Percentiles rank a stretch among this genome's conserved stretches.
Evolutionary conservation across 345 rosid genomes (phyloP).

Genomic region (Rhizophora mangle): DNA sequence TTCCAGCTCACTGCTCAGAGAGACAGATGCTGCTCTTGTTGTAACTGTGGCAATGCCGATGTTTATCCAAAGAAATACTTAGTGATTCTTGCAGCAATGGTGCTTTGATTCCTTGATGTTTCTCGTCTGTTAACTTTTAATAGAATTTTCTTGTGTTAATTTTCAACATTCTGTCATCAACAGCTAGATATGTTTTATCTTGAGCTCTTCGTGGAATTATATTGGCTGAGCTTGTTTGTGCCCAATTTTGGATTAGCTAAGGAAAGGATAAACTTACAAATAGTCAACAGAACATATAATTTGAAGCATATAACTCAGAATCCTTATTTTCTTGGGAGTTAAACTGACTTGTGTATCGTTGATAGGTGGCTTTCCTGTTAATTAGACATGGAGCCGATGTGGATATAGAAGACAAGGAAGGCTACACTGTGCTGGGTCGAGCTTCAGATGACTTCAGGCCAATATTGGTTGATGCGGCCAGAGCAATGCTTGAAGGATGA

Average conservation of each 20-base stretch:
- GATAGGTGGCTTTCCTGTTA: slow-evolving; percentile 73
- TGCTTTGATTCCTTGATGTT: too few relatives aligned
- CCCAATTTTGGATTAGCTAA: not conserved
- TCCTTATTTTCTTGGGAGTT: too few relatives aligned
- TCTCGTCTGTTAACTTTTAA: too few relatives aligned
- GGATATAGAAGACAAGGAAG: slow-evolving; percentile 87
- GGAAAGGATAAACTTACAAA: too few relatives aligned
- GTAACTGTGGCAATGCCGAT: too few relatives aligned
- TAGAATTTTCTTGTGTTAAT: not conserved
- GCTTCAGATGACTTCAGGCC: slow-evolving; percentile 64
- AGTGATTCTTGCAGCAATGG: too few relatives aligned
- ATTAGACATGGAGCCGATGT: slow-evolving; percentile 91
- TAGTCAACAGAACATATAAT: too few relatives aligned
- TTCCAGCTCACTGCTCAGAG: too few relatives aligned
- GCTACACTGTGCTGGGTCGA: slow-evolving; percentile 90
- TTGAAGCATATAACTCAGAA: too few relatives aligned
- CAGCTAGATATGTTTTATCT: not conserved
- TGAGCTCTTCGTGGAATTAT: not conserved
- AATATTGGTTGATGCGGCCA: slow-evolving; percentile 62
- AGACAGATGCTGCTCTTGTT: too few relatives aligned
- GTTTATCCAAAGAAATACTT: too few relatives aligned
- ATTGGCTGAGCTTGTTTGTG: not conserved
- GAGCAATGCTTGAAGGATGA: slow-evolving; percentile 78
- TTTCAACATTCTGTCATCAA: too few relatives aligned
- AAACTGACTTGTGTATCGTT: slow-evolving; percentile 5